These are phyloP conservation scores for Fusarium sp. DNA, from an alignment of 2,329 filamentous ascomycete species.

Conservation along the genomic window DNA sequence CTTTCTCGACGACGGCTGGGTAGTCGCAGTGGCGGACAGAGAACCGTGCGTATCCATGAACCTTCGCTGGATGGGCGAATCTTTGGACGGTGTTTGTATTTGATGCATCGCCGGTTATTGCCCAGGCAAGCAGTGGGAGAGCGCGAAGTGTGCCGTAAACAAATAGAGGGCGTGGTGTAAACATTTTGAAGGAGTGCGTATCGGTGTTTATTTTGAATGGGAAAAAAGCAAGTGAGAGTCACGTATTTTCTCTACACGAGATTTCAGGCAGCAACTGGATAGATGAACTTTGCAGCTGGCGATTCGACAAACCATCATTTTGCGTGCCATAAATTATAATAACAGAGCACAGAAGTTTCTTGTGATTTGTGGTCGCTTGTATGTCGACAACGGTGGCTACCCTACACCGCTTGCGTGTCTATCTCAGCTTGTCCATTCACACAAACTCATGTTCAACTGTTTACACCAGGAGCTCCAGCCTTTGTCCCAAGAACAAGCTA, in stretches of 20 bases:
- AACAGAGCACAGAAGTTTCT: background rate
- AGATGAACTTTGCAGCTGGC: too few species aligned
- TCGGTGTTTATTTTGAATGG: too few species aligned
- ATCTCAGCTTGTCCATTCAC: too few species aligned
- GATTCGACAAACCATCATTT: background rate
- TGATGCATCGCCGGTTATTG: conserved; percentile 44
- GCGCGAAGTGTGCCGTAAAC: background rate
- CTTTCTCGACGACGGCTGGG: conserved; percentile 30
- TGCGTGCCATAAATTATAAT: rapidly evolving
- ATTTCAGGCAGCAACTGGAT: too few species aligned
- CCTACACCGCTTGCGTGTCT: background rate
- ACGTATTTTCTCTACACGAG: too few species aligned
- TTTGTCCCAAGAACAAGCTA: too few species aligned
- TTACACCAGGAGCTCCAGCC: too few species aligned
- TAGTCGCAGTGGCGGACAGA: conserved; percentile 41
- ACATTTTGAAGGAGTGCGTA: background rate
- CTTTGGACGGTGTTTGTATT: conserved; percentile 6
- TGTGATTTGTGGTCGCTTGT: too few species aligned
- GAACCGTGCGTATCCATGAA: conserved; percentile 29
- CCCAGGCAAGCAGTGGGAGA: conserved; percentile 39
- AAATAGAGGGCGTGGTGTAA: background rate
- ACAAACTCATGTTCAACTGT: background rate
- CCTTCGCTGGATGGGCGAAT: conserved; percentile 14
- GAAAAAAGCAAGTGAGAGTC: too few species aligned
- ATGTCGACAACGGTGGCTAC: background rate